Conservation (phyloP, 2,329 filamentous ascomycete species). For the Fusarium chuoi region DNA sequence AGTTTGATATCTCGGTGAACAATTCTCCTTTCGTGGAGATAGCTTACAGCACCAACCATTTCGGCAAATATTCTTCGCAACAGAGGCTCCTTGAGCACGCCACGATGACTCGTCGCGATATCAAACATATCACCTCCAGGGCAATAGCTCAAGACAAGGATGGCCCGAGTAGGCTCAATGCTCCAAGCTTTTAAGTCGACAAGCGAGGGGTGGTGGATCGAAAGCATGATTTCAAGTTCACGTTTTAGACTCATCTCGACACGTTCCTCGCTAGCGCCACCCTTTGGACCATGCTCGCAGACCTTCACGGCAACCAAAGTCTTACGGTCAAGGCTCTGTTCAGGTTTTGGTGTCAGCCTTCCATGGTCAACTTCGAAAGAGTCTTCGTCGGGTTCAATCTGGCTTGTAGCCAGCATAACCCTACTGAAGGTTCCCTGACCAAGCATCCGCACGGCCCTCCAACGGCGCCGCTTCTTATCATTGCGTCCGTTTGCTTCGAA, state of each 20-base stretch:
- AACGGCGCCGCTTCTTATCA: constrained; percentile 77
- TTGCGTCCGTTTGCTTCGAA: constrained; percentile 76
- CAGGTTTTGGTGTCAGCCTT: constrained; percentile 43
- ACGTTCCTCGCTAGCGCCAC: constrained; percentile 91
- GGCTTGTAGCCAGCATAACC: constrained; percentile 89
- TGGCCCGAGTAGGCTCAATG: constrained; percentile 81
- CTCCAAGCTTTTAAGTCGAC: constrained; percentile 93
- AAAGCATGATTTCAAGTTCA: constrained; percentile 93
- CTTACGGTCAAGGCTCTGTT: constrained; percentile 65
- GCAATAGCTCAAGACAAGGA: constrained; percentile 91
- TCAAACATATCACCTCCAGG: constrained; percentile 96
- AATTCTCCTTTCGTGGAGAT: constrained; percentile 86
- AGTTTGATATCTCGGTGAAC: constrained; percentile 98
- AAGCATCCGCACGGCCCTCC: constrained; percentile 81
- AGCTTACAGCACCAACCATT: constrained; percentile 83
- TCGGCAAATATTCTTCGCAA: constrained; percentile 91
- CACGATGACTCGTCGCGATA: constrained; percentile 78
- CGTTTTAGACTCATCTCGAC: constrained; percentile 94
- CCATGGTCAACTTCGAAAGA: constrained; percentile 51
- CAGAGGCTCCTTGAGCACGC: constrained; percentile 73
- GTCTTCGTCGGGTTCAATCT: constrained; percentile 65
- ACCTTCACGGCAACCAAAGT: constrained; percentile 94
- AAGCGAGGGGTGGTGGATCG: constrained; percentile 87
- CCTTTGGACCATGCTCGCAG: constrained; percentile 92
- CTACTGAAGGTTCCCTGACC: constrained; percentile 96